Conservation (phyloP, 2,329 filamentous ascomycete species). For the Pseudocercospora ulei region DNA sequence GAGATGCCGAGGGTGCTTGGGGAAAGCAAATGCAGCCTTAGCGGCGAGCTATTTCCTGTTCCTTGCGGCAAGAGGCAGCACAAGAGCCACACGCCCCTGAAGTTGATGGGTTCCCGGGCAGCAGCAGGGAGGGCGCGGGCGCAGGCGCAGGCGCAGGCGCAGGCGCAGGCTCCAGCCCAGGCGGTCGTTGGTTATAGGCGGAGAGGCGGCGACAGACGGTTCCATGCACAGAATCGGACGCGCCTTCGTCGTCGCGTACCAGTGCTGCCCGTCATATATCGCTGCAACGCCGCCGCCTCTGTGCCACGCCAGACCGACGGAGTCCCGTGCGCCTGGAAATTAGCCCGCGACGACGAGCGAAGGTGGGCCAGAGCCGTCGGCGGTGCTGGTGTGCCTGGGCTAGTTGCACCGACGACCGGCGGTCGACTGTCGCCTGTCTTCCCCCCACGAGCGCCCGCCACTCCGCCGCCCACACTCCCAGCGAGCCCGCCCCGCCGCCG, state of each 20-base stretch:
- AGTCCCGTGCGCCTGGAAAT: constrained; percentile 7
- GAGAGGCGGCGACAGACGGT: constrained; percentile 2
- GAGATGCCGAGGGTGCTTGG: not conserved
- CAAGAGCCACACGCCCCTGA: no score
- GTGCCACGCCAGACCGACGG: not conserved
- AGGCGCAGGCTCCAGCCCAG: no score
- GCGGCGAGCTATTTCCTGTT: no score
- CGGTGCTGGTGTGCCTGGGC: not conserved
- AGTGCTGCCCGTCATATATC: constrained; percentile 1
- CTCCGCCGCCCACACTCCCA: no score
- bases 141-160: no score
- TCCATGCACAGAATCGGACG: not conserved
- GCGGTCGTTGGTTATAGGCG: constrained; percentile 4
- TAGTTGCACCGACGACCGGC: not conserved
- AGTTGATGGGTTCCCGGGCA: no score
- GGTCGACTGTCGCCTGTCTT: no score
- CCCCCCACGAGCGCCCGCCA: no score
- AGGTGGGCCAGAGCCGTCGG: constrained; percentile 7
- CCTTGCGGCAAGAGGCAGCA: no score
- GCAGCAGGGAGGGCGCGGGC: no score
- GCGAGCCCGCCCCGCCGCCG: no score
- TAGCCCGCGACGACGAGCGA: constrained; percentile 4
- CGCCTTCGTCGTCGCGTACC: not conserved
- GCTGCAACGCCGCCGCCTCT: constrained; percentile 3
- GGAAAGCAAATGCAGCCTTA: not conserved